Evolutionary conservation across 2,329 filamentous ascomycete genomes (phyloP), one percentile per base, ranked within the genome.

Genomic region (Alternaria arbusti): DNA sequence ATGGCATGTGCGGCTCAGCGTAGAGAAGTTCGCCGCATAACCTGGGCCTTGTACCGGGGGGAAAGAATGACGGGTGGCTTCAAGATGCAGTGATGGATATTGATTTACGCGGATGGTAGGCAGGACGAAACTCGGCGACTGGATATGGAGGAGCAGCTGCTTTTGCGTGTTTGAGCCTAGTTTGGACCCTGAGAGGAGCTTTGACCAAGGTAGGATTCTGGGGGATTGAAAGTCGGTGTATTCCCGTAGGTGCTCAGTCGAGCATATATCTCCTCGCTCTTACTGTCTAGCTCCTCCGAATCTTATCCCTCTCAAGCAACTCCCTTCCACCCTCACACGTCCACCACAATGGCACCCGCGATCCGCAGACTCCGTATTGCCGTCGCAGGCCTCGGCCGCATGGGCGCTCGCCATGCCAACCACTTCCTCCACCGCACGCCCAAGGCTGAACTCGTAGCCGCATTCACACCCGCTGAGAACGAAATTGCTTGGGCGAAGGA

Each of bases 351-450:
- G 78, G 57, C 70, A 45, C 69, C 75, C 23, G 70, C 71, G 11
- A 58, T 76, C 30, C 80, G 79, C 63, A 81, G 81, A 72, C 81
- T 84, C 59, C 75, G 81, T 64, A 73, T 84, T 54, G 83, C 80
- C 64, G 78, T 82, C 61, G 81, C 80, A 54, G 83, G 83, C 67
- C 81, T 85, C 22, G 83, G 83, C 67, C 83, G 83, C 69, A 85
- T 85, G 83, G 83, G 83, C 49, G 80, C 82, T 61, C 80, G 83
- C 30, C 82, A 84, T 68, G 83, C 83, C n/a, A 74, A 81, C 61
- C 79, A 84, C 69, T 83, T 84, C 71, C 79, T 83, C 52, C 80
- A 83, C 66, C 80, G 80, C 50, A 83, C 82, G 3, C 82, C 82
- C 23, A 81, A 80, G 32, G 82, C 81, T 8, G 78, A 83, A 61